Conservation (phyloP, 2,329 filamentous ascomycete genomes). For the Xylaria multiplex region DNA sequence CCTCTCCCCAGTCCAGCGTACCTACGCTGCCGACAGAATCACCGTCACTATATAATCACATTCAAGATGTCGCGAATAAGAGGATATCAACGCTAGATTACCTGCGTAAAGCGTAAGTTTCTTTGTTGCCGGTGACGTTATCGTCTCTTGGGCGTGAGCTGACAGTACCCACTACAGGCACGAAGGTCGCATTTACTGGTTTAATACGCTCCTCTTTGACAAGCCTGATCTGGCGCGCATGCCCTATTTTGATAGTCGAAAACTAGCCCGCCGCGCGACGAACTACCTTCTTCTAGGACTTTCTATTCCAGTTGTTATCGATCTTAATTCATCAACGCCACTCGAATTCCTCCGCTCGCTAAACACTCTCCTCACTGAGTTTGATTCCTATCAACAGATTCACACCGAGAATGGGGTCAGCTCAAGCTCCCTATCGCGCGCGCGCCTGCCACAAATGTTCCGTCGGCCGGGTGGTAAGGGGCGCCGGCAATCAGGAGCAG, state of each 20-base stretch:
- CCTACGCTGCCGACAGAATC: slow-evolving; percentile 57
- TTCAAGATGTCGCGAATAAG: slow-evolving; percentile 89
- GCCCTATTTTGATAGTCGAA: slow-evolving; percentile 85
- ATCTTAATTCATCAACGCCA: slow-evolving; percentile 82
- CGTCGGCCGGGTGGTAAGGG: slow-evolving; percentile 71
- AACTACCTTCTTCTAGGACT: slow-evolving; percentile 94
- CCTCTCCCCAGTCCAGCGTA: slow-evolving; percentile 41
- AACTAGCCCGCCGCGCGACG: slow-evolving; percentile 87
- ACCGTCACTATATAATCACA: slow-evolving; percentile 65
- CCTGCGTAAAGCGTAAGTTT: slow-evolving; percentile 83
- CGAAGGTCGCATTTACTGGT: slow-evolving; percentile 96
- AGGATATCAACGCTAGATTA: slow-evolving; percentile 95
- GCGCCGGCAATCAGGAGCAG: slow-evolving; percentile 62
- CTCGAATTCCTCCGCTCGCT: slow-evolving; percentile 88
- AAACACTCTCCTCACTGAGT: slow-evolving; percentile 86
- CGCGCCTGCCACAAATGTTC: slow-evolving; percentile 85
- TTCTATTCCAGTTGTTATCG: slow-evolving; percentile 87
- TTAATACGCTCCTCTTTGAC: slow-evolving; percentile 94
- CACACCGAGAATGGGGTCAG: slow-evolving; percentile 80
- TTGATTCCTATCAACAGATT: slow-evolving; percentile 90
- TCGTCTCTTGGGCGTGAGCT: background rate
- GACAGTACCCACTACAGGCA: slow-evolving; percentile 67
- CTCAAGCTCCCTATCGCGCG: slow-evolving; percentile 76
- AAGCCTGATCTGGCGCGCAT: slow-evolving; percentile 81
- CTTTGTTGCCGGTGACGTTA: background rate